phyloP scores from a whole-genome alignment of 768 basidiomycete genomes.

The Candolleomyces eurysporus region DNA sequence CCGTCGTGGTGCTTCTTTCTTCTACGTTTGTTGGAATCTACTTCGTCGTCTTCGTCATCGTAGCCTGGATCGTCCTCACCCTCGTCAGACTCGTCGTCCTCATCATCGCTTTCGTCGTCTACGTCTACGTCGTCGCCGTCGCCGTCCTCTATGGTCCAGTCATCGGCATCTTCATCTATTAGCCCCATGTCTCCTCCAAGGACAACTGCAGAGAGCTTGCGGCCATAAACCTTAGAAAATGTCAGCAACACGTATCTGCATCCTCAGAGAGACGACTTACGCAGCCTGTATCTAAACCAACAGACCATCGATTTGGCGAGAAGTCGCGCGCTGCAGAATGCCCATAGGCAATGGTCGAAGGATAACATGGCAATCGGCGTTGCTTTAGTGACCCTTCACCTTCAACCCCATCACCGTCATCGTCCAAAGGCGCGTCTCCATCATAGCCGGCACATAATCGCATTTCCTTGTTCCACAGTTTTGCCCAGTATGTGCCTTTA shows the following conservation, averaged over 20 bases:
- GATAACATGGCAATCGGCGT: slow-evolving; percentile 55
- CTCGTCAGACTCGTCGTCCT: slow-evolving; percentile 14
- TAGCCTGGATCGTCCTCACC: slow-evolving; percentile 15
- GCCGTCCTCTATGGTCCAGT: not conserved
- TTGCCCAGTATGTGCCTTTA: slow-evolving; percentile 71
- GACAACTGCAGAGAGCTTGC: slow-evolving; percentile 65
- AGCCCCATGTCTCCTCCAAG: slow-evolving; percentile 30
- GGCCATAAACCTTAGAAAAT: slow-evolving; percentile 50
- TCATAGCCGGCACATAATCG: slow-evolving; percentile 52
- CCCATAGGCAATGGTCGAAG: slow-evolving; percentile 82
- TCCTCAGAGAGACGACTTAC: slow-evolving; percentile 40
- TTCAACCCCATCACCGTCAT: not conserved
- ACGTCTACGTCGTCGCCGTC: slow-evolving; percentile 15
- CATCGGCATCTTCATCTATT: too few relatives aligned
- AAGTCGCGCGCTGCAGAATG: slow-evolving; percentile 80
- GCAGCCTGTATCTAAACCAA: slow-evolving; percentile 88
- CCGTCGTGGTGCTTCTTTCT: slow-evolving; percentile 16
- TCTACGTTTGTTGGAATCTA: slow-evolving; percentile 11
- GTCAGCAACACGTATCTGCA: not conserved
- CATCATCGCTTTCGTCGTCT: slow-evolving; percentile 17
- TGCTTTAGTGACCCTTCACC: slow-evolving; percentile 13
- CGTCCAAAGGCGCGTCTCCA: slow-evolving; percentile 8
- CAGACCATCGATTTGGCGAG: slow-evolving; percentile 77
- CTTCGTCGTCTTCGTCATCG: slow-evolving; percentile 14
- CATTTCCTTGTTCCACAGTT: slow-evolving; percentile 72